Percentiles rank a stretch among this genome's conserved stretches.
These are phyloP conservation scores for Citrus trifoliata DNA, from an alignment of 345 rosid species.

Conservation along the genomic window DNA sequence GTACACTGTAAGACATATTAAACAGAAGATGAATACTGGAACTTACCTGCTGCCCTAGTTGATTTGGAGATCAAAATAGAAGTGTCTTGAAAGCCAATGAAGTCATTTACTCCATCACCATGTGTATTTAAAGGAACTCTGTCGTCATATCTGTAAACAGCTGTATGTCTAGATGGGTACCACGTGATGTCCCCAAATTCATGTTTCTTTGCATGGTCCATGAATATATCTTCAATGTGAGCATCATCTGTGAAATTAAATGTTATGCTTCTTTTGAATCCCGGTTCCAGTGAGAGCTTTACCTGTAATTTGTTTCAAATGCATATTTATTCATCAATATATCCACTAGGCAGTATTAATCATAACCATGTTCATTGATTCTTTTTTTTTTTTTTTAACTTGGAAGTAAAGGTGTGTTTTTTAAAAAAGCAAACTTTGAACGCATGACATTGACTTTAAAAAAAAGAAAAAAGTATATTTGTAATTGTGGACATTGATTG, in stretches of 20 bases:
- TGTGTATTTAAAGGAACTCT: constrained; percentile 45
- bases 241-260: constrained; percentile 68
- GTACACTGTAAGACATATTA: not conserved
- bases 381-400: not conserved
- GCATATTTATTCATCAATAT: not conserved
- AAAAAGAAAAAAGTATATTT: too few relatives aligned
- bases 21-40: not conserved
- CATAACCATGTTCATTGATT: too few relatives aligned
- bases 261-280: constrained; percentile 72
- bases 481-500: too few relatives aligned
- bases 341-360: not conserved
- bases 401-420: not conserved
- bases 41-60: constrained; percentile 57
- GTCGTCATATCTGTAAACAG: constrained; percentile 71
- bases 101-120: constrained; percentile 69
- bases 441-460: too few relatives aligned
- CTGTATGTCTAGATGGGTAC: constrained; percentile 73
- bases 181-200: constrained; percentile 87
- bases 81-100: constrained; percentile 70
- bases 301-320: constrained; percentile 40
- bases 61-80: constrained; percentile 54
- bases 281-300: constrained; percentile 52
- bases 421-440: too few relatives aligned
- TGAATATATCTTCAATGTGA: constrained; percentile 44
- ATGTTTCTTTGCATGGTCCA: constrained; percentile 56